Evolutionary conservation across 2,329 filamentous ascomycete species (phyloP), one percentile per base, ranked within the genome.

Genomic region (Dactylellina leptospora): DNA sequence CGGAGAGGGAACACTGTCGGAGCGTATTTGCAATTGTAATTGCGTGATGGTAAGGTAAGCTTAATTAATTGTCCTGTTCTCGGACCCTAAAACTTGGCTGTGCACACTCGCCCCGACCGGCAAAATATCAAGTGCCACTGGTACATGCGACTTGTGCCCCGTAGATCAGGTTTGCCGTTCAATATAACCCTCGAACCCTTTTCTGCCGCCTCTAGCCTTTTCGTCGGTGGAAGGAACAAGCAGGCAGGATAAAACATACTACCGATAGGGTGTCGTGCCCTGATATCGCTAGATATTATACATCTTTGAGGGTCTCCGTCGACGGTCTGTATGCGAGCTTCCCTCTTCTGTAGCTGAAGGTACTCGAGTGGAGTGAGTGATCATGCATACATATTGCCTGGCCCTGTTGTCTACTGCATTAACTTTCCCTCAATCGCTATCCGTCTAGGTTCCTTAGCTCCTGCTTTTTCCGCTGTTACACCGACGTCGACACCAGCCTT

Each of bases 241-340:
- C n/a, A n/a, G n/a, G n/a, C n/a, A n/a, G n/a, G n/a, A n/a, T n/a
- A n/a, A n/a, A n/a, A n/a, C n/a, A n/a, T n/a, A n/a, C n/a, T n/a
- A n/a, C n/a, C n/a, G n/a, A n/a, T n/a, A n/a, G n/a, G 62, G 54
- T 68, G 45, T 33, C 33, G 30, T 60, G 62, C 62, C 62, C 62
- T 59, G 44, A 59, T 66, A 66, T 63, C 59, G 55, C 38, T 47
- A 63, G 38, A 63, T n/a, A 59, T 51, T 53, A 69, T 60, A 33
- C 36, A 61, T 40, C 28, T 30, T n/a, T n/a, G n/a, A n/a, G n/a
- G n/a, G n/a, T n/a, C n/a, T n/a, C n/a, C n/a, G n/a, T n/a, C n/a
- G n/a, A n/a, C n/a, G n/a, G n/a, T n/a, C n/a, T n/a, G n/a, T n/a
- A n/a, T n/a, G n/a, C n/a, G n/a, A n/a, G n/a, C n/a, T n/a, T n/a